Conservation (phyloP, 2,329 filamentous ascomycete genomes). For the Paracamarosporium sp. region DNA sequence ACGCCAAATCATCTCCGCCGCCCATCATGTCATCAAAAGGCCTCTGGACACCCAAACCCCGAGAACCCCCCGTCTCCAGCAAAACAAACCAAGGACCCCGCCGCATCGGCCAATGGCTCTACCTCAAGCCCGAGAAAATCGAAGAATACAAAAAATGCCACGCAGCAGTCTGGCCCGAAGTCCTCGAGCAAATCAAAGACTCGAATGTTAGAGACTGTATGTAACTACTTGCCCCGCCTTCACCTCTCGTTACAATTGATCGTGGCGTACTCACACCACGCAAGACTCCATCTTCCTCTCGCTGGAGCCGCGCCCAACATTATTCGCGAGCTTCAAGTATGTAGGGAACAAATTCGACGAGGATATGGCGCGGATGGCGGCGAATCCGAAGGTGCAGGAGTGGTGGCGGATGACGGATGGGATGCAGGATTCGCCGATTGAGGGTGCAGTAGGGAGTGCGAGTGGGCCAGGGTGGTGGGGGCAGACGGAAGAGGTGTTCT, state of each 20-base stretch:
- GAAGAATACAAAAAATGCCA: conserved; percentile 77
- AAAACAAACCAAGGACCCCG: conserved; percentile 36
- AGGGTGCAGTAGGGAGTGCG: conserved; percentile 50
- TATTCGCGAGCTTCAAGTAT: conserved; percentile 82
- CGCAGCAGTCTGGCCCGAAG: conserved; percentile 77
- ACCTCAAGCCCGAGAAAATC: conserved; percentile 70
- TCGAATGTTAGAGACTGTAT: conserved; percentile 74
- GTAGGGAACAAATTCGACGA: conserved; percentile 73
- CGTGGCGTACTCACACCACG: not conserved
- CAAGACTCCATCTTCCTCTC: conserved; percentile 76
- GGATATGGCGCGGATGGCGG: conserved; percentile 79
- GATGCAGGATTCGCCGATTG: conserved; percentile 69
- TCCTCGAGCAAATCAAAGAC: conserved; percentile 75
- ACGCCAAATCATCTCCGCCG: not conserved
- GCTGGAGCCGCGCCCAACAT: conserved; percentile 61
- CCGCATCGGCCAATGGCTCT: conserved; percentile 75
- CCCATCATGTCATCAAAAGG: conserved; percentile 11
- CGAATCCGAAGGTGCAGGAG: conserved; percentile 74
- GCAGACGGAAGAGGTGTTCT: conserved; percentile 73
- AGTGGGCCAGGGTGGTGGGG: conserved; percentile 67
- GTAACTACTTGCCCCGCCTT: not conserved
- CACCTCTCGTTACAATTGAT: no score
- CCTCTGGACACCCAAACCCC: not conserved
- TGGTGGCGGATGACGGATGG: conserved; percentile 85
- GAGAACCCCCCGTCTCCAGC: not conserved